Percentiles rank a stretch among this genome's conserved stretches.
Evolutionary conservation across 352 stramenopile species (phyloP).

Genomic region (Lagenidium giganteum): DNA sequence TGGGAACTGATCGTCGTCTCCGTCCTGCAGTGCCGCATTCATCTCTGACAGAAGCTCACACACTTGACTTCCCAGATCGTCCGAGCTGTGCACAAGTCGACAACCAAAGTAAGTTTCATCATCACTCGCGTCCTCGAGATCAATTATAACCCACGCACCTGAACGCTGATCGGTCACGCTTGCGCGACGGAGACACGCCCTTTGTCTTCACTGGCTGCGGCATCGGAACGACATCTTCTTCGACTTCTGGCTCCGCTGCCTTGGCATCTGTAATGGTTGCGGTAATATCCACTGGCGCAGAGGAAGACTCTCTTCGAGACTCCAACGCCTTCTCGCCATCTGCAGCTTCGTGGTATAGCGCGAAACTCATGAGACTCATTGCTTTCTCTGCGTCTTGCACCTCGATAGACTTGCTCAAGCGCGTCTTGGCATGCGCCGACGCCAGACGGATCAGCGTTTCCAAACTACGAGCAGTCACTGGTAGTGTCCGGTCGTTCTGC

Average conservation of each 20-base stretch:
- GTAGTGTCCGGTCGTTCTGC: constrained; percentile 90
- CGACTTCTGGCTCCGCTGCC: constrained; percentile 21
- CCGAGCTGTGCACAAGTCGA: constrained; percentile 26
- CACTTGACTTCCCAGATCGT: constrained; percentile 63
- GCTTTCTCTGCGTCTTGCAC: constrained; percentile 82
- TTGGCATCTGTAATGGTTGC: too few species aligned
- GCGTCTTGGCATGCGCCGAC: constrained; percentile 96
- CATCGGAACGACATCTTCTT: constrained; percentile 21
- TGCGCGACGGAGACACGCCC: constrained; percentile 38
- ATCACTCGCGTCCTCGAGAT: too few species aligned
- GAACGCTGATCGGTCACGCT: constrained; percentile 57
- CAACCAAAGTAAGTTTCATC: neutral
- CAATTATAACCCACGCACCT: constrained; percentile 34
- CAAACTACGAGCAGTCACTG: constrained; percentile 97
- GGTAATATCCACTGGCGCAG: constrained; percentile 10
- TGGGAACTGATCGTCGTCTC: constrained; percentile 64
- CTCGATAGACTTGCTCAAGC: constrained; percentile 88
- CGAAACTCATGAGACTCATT: constrained; percentile 97
- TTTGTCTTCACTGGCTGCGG: constrained; percentile 1
- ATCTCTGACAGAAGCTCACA: constrained; percentile 54
- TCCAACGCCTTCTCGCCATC: constrained; percentile 24
- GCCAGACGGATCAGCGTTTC: constrained; percentile 99
- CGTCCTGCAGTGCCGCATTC: constrained; percentile 29
- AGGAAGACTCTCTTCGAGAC: neutral
- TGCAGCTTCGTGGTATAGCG: constrained; percentile 94